Evolutionary conservation across 768 basidiomycete species (phyloP).

Genomic region (Roridomyces roridus): DNA sequence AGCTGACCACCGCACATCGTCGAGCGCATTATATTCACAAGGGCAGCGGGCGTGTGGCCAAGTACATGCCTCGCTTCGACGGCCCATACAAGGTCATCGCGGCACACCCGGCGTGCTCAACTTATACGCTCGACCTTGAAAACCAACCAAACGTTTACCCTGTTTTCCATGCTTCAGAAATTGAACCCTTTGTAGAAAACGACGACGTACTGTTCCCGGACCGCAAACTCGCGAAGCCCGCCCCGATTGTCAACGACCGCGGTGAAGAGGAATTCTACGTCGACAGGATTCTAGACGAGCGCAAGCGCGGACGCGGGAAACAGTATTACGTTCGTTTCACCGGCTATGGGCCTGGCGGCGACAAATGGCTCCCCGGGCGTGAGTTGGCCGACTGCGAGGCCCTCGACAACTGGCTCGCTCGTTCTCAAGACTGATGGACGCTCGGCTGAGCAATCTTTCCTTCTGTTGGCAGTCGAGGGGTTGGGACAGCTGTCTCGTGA

Average conservation of each 20-base stretch:
- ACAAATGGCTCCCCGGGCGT: too few species aligned
- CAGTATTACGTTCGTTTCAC: too few species aligned
- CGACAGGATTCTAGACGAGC: neutral
- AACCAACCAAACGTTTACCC: constrained; percentile 27
- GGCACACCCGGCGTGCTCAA: constrained; percentile 22
- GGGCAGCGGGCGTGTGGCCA: constrained; percentile 34
- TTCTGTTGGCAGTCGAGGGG: too few species aligned
- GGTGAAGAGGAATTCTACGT: neutral
- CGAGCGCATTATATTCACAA: constrained; percentile 28
- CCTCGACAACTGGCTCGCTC: too few species aligned
- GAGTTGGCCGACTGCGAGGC: too few species aligned
- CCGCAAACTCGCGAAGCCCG: constrained; percentile 9
- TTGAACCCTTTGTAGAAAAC: constrained; percentile 32
- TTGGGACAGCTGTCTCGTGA: too few species aligned
- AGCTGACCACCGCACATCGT: constrained; percentile 33
- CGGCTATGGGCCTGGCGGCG: neutral
- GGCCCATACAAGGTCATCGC: constrained; percentile 29
- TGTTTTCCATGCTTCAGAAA: constrained; percentile 39
- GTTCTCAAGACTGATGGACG: too few species aligned
- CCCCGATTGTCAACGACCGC: neutral
- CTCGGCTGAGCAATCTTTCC: too few species aligned
- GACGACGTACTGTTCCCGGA: constrained; percentile 36
- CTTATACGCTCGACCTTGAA: constrained; percentile 30
- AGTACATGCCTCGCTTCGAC: constrained; percentile 44
- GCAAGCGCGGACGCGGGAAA: neutral